Evolutionary conservation across 1,284 basidiomycete species (phyloP), one percentile per base, ranked within the genome.

Genomic region (Rhodofomes roseus): DNA sequence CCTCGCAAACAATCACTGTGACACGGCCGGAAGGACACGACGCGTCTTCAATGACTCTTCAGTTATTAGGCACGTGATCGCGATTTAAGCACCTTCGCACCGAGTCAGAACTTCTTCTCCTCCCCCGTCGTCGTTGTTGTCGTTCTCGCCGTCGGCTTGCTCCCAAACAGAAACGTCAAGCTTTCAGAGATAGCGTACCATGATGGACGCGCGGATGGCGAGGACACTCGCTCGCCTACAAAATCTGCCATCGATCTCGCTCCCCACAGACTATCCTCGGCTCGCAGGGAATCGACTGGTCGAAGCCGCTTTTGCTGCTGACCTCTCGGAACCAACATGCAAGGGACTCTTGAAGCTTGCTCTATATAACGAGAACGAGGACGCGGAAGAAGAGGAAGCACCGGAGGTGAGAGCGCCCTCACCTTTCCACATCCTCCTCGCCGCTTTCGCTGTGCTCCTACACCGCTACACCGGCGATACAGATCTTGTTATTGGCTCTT

Each of bases 381-480:
- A 79, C 40, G 85, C 84, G 9, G 83, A 85, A 5, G 76, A 78
- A 11, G 83, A 86, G 14, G 74, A 72, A 0, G 73, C 76, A 14
- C 46, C 66, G 3, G 65, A 73, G 11, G 70, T 71, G 40, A 78
- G 74, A 60, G 76, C 85, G 7, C 92, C 94, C 5, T 93, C 95
- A 3, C 89, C 92, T 1, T 97, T 95, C 74, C 95, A 98, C 71
- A 81, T 99, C 16, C 84, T 99, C 50, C 82, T 99, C 50, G 87
- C 96, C 20, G 90, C 96, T 0, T 98, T 99, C 74, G 84, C 87
- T 23, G 90, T 97, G 39, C 81, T 99, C 37, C 79, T 99, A 14
- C 95, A 98, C 78, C 84, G 97, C 44, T 98, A 96, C 77, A 98
- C 97, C 0, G 95, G 93, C 55, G 97, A 99, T 74, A 96, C 90